Conservation (phyloP, 2,329 filamentous ascomycete species). For the Neonectria punicea region DNA sequence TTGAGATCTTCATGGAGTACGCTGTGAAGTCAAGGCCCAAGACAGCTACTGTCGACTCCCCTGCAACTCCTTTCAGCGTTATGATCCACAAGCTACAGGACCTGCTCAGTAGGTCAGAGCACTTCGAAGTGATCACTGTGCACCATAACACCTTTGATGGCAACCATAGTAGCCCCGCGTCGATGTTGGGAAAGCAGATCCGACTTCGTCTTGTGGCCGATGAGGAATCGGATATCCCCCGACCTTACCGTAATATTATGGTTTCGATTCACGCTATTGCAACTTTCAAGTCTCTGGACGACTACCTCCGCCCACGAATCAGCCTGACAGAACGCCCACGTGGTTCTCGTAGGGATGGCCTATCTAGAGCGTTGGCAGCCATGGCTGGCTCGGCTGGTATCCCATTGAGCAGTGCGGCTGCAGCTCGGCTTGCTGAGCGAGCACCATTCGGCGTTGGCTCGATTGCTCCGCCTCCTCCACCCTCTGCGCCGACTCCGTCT, state of each 20-base stretch:
- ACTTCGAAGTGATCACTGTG: constrained; percentile 97
- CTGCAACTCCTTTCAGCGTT: constrained; percentile 87
- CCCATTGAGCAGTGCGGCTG: constrained; percentile 59
- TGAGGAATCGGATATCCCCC: constrained; percentile 89
- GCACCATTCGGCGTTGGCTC: constrained; percentile 51
- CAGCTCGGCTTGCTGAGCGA: constrained; percentile 60
- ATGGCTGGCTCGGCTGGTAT: constrained; percentile 78
- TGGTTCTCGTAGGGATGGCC: constrained; percentile 68
- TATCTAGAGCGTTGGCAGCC: constrained; percentile 77
- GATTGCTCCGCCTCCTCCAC: constrained; percentile 50
- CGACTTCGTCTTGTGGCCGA: constrained; percentile 89
- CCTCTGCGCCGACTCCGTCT: constrained; percentile 53
- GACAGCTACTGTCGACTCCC: constrained; percentile 73
- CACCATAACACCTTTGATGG: constrained; percentile 92
- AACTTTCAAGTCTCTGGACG: constrained; percentile 95
- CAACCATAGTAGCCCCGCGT: constrained; percentile 88
- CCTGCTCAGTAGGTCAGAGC: constrained; percentile 92
- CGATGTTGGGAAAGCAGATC: constrained; percentile 97
- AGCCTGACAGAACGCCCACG: constrained; percentile 77
- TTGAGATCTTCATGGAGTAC: constrained; percentile 91
- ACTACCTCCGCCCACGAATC: constrained; percentile 93
- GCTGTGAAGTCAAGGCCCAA: constrained; percentile 73
- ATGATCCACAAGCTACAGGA: constrained; percentile 96
- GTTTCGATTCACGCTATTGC: constrained; percentile 98
- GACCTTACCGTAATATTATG: constrained; percentile 92